A percentile compares a stretch with the other conserved stretches of the same genome.
Conservation (phyloP, 1,284 basidiomycete genomes). For the Cerioporus squamosus region DNA sequence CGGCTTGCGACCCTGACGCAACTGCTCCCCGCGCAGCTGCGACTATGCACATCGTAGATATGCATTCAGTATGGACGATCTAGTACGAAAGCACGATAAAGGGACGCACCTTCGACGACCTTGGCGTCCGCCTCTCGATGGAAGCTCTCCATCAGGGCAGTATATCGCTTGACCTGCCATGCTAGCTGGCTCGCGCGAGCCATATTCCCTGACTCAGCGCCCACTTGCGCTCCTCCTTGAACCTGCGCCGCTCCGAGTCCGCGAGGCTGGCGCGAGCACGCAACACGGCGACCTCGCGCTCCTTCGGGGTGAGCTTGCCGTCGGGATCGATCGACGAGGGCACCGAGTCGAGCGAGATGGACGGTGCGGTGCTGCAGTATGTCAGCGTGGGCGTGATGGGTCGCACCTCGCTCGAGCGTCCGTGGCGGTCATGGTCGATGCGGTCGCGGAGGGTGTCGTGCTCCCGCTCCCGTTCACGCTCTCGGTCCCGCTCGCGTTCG, state of each 20-base stretch:
- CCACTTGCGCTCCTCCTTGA: slow-evolving; percentile 85
- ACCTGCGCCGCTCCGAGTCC: slow-evolving; percentile 78
- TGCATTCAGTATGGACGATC: neutral
- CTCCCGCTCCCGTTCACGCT: slow-evolving; percentile 10
- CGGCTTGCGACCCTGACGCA: slow-evolving; percentile 8
- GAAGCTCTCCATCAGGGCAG: slow-evolving; percentile 78
- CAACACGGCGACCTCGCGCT: slow-evolving; percentile 71
- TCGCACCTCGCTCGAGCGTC: slow-evolving; percentile 29
- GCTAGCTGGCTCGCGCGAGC: slow-evolving; percentile 76
- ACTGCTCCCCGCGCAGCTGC: slow-evolving; percentile 33
- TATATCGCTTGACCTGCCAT: slow-evolving; percentile 80
- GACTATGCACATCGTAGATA: neutral
- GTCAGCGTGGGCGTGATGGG: slow-evolving; percentile 34
- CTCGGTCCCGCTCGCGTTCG: slow-evolving; percentile 23
- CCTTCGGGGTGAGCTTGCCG: slow-evolving; percentile 62
- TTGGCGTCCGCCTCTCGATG: slow-evolving; percentile 77
- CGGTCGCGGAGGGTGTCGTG: slow-evolving; percentile 18
- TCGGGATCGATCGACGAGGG: slow-evolving; percentile 64
- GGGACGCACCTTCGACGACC: slow-evolving; percentile 61
- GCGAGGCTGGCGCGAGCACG: slow-evolving; percentile 77
- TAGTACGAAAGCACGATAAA: neutral
- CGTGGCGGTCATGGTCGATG: slow-evolving; percentile 19
- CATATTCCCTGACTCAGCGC: slow-evolving; percentile 75
- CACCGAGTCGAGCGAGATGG: slow-evolving; percentile 47
- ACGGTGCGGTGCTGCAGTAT: slow-evolving; percentile 34